Conservation (phyloP, 2,329 filamentous ascomycete species). For the Phymatotrichopsis omnivora region DNA sequence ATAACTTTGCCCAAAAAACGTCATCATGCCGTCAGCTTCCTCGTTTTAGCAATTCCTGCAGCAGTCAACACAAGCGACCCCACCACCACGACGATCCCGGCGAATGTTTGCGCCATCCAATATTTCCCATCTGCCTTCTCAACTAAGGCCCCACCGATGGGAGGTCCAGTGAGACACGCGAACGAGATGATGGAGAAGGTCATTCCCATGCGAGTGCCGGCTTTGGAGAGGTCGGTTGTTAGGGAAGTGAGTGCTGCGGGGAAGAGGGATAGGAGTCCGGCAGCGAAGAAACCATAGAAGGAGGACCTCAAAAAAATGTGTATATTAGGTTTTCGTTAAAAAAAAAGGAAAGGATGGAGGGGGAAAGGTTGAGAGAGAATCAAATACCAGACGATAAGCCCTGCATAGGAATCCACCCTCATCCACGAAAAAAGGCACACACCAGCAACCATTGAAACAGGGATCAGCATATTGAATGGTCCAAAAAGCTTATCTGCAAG, state of each 20-base stretch:
- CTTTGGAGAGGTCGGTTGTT: slow-evolving; percentile 44
- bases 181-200: slow-evolving; percentile 46
- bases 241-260: slow-evolving; percentile 50
- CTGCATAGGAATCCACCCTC: slow-evolving; percentile 41
- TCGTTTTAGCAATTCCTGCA: slow-evolving; percentile 38
- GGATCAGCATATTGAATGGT: slow-evolving; percentile 51
- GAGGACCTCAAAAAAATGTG: too few species aligned
- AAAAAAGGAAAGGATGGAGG: too few species aligned
- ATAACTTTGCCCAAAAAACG: too few species aligned
- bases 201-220: slow-evolving; percentile 49
- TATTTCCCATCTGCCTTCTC: slow-evolving; percentile 40
- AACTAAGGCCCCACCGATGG: slow-evolving; percentile 46
- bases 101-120: slow-evolving; percentile 45
- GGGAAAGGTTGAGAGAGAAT: too few species aligned
- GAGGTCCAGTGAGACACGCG: slow-evolving; percentile 45
- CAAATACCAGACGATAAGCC: slow-evolving; percentile 56
- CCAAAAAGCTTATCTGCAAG: slow-evolving; percentile 49
- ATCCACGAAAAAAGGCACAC: slow-evolving; percentile 48
- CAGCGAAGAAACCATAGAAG: slow-evolving; percentile 54
- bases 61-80: slow-evolving; percentile 38
- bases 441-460: slow-evolving; percentile 38
- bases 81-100: slow-evolving; percentile 39
- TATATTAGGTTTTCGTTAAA: too few species aligned
- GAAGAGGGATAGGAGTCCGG: slow-evolving; percentile 56
- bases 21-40: too few species aligned